Percentiles rank a stretch among this genome's conserved stretches.
Conservation (phyloP, 805 yeast genomes). For the Blastobotrys muscicola region DNA sequence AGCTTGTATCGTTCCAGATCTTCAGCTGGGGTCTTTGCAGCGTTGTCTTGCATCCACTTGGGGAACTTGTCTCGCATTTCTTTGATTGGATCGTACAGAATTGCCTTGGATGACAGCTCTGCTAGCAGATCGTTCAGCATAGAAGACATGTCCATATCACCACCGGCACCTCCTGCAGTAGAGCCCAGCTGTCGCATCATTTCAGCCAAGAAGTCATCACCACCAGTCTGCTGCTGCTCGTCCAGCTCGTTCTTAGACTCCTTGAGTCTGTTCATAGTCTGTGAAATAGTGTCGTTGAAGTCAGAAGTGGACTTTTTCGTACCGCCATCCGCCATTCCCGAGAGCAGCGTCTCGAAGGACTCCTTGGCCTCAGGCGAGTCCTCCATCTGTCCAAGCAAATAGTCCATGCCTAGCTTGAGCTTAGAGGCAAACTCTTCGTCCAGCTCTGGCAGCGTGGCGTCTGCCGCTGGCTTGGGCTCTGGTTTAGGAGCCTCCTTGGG, state of each 20-base stretch:
- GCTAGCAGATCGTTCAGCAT: slow-evolving; percentile 64
- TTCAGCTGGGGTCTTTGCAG: slow-evolving; percentile 34
- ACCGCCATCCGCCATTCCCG: slow-evolving; percentile 18
- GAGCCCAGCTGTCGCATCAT: slow-evolving; percentile 51
- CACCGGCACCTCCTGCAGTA: slow-evolving; percentile 27
- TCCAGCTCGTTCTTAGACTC: slow-evolving; percentile 68
- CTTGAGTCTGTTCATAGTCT: slow-evolving; percentile 71
- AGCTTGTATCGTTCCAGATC: slow-evolving; percentile 45
- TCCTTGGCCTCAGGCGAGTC: slow-evolving; percentile 44
- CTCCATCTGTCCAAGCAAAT: slow-evolving; percentile 38
- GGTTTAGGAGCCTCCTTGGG: not conserved
- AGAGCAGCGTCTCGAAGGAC: slow-evolving; percentile 39
- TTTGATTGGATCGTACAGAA: slow-evolving; percentile 79
- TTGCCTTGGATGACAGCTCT: slow-evolving; percentile 75
- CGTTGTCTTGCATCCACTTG: slow-evolving; percentile 52
- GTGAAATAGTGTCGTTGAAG: slow-evolving; percentile 68
- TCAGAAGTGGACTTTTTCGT: slow-evolving; percentile 3
- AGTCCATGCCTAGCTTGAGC: slow-evolving; percentile 32
- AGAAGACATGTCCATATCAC: slow-evolving; percentile 51
- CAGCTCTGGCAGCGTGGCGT: slow-evolving; percentile 22
- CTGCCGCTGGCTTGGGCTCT: not conserved
- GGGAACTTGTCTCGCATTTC: slow-evolving; percentile 70
- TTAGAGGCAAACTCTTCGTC: slow-evolving; percentile 32
- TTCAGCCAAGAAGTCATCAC: slow-evolving; percentile 48
- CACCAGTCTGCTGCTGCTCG: slow-evolving; percentile 33